Percentiles rank a stretch among this genome's conserved stretches.
phyloP scores from a whole-genome alignment of 768 basidiomycete genomes.

The Boletus eberwhitei region DNA sequence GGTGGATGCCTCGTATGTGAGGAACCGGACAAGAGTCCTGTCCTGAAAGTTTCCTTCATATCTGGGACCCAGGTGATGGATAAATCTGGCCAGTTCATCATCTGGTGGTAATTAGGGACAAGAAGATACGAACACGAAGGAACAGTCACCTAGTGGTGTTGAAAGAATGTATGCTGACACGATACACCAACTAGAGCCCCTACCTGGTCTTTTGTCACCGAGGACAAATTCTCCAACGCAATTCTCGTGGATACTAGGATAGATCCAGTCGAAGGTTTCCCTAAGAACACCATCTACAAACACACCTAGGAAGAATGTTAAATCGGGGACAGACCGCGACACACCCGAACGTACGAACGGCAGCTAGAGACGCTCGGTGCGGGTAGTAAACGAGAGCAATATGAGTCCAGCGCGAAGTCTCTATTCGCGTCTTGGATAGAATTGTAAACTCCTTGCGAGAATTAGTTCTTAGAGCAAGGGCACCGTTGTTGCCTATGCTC shows the following conservation, averaged over 20 bases:
- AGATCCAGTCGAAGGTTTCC: conserved; percentile 60
- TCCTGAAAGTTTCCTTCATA: conserved; percentile 79
- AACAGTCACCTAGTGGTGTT: conserved; percentile 48
- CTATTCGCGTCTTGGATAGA: conserved; percentile 46
- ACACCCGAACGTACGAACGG: conserved; percentile 49
- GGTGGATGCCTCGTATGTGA: conserved; percentile 83
- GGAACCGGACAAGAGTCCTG: conserved; percentile 60
- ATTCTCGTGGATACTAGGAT: conserved; percentile 50
- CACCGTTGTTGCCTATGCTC: conserved; percentile 52
- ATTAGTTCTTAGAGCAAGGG: conserved; percentile 46
- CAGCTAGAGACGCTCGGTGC: conserved; percentile 50
- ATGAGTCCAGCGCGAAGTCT: conserved; percentile 69
- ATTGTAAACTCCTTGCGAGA: conserved; percentile 38
- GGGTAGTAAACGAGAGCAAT: conserved; percentile 65
- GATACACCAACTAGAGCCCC: conserved; percentile 54
- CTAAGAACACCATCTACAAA: conserved; percentile 71
- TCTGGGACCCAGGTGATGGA: conserved; percentile 79
- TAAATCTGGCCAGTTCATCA: conserved; percentile 68
- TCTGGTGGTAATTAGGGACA: conserved; percentile 36
- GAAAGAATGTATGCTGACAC: conserved; percentile 64
- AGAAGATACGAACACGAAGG: neutral
- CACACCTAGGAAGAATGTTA: conserved; percentile 44
- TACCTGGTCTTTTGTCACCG: conserved; percentile 48
- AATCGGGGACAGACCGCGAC: neutral
- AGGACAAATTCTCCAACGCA: conserved; percentile 44